Base-by-base conservation (phyloP, 352 stramenopile genomes). In the Paralagenidium karlingii region DNA sequence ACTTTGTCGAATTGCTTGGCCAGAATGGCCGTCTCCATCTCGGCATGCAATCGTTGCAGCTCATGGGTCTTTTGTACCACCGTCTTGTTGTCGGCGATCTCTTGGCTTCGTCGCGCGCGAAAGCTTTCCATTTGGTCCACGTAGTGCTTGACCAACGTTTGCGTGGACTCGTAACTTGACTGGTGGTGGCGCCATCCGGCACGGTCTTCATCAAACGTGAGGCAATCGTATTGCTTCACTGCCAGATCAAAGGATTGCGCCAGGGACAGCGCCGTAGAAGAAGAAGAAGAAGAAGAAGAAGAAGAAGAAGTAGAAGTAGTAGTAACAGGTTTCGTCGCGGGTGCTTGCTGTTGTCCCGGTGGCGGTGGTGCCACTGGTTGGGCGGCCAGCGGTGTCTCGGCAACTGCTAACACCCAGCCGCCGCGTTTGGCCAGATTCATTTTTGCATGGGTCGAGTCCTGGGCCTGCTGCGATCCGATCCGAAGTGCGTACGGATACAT, bases 161-260 rank as follows among this genome's bases (percentile, higher is more conserved):
- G 24, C 0, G 63, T 79, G 11, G 53, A 49, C 3, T 47, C 55
- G 45, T 81, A 78, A 22, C 42, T 50, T 5, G 59, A 68, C 10
- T 49, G 11, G 18, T 43, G 29, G 7, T 51, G 22, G 22, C 57
- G 40, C 62, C 69, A 84, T 7, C 68, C 62, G 16, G 16, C 13
- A 5, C 31, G 28, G n/a, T 51, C 38, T 4, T 48, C 20, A 6
- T 38, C 41, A 41, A 58, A 83, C 19, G 57, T 59, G 3, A 21
- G 39, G 24, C 58, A 70, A 21, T 82, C 49, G n/a, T 52, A 82
- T 19, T 51, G 51, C 28, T 34, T 34, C 16, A 74, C 32, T 2
- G 68, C 71, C 11, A 75, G 56, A 12, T 51, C 36, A n/a, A 83
- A 43, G 2, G 71, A 82, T 18, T 81, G 56, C 9, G 32, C 34